A percentile compares a stretch with the other conserved stretches of the same genome.
Evolutionary conservation across 2,329 filamentous ascomycete genomes (phyloP).

Genomic region (Diaporthe batatas): DNA sequence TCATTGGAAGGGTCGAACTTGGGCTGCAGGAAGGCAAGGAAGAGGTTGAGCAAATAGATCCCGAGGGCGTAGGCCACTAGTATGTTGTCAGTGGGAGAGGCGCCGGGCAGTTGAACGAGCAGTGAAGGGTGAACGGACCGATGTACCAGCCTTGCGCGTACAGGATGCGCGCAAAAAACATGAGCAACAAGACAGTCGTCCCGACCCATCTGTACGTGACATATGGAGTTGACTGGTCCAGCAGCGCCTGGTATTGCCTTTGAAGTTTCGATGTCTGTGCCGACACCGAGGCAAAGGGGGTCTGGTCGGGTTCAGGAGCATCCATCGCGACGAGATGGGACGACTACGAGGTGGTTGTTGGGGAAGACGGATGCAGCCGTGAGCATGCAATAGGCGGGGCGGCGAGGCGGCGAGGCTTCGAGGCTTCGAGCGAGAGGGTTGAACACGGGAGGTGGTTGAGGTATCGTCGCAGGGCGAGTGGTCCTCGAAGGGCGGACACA

Average conservation of each 20-base stretch:
- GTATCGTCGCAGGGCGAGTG: conserved; percentile 27
- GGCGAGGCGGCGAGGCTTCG: too few relatives aligned
- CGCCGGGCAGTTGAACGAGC: not conserved
- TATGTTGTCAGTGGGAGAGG: conserved; percentile 41
- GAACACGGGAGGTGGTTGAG: not conserved
- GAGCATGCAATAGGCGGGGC: not conserved
- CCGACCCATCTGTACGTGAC: conserved; percentile 90
- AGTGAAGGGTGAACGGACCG: conserved; percentile 65
- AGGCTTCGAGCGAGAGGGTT: not conserved
- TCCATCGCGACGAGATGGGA: conserved; percentile 73
- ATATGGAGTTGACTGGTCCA: conserved; percentile 94
- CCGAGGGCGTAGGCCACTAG: conserved; percentile 95
- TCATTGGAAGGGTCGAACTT: conserved; percentile 99
- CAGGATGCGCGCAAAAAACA: conserved; percentile 92
- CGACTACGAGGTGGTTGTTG: not conserved
- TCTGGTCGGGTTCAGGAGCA: conserved; percentile 86
- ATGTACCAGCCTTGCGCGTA: conserved; percentile 99
- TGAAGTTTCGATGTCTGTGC: conserved; percentile 83
- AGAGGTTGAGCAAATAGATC: conserved; percentile 98
- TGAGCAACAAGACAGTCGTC: conserved; percentile 79
- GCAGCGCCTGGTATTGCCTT: conserved; percentile 93
- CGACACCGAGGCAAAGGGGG: conserved; percentile 90
- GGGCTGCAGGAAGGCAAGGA: conserved; percentile 97
- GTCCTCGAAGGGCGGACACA: conserved; percentile 18
- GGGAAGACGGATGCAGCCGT: not conserved